These are phyloP conservation scores for Camptophora hylomeconis DNA, from an alignment of 2,329 filamentous ascomycete genomes.

Conservation along the genomic window DNA sequence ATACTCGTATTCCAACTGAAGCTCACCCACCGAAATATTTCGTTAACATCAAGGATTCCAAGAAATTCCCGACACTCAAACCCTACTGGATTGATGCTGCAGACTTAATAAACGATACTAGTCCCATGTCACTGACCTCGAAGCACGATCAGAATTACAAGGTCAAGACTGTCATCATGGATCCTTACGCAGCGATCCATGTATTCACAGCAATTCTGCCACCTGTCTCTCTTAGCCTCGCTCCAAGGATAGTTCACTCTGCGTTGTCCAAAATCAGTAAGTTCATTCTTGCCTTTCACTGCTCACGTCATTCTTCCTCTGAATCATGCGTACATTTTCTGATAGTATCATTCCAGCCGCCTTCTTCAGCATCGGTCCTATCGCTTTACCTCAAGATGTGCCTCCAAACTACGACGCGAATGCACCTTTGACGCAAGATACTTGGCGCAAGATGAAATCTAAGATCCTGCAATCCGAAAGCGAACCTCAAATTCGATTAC, in stretches of 20 bases:
- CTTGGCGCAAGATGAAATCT: slow-evolving; percentile 2
- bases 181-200: no score
- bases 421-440: background rate
- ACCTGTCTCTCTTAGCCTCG: slow-evolving; percentile 14
- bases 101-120: background rate
- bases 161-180: slow-evolving; percentile 18
- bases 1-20: background rate
- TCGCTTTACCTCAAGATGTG: slow-evolving; percentile 14
- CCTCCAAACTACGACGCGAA: slow-evolving; percentile 2
- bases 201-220: no score
- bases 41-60: no score
- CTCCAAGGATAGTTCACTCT: slow-evolving; percentile 16
- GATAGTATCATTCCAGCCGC: no score
- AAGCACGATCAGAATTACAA: slow-evolving; percentile 14
- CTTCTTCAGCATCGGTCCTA: slow-evolving; percentile 20
- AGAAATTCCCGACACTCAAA: slow-evolving; percentile 2
- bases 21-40: slow-evolving; percentile 2
- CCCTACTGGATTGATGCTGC: slow-evolving; percentile 1
- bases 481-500: slow-evolving; percentile 4
- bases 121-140: slow-evolving; percentile 13
- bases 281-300: no score
- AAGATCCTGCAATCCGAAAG: background rate
- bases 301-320: no score
- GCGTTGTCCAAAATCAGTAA: slow-evolving; percentile 18
- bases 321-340: no score